A percentile compares a stretch with the other conserved stretches of the same genome.
These are phyloP conservation scores for Plasmodium cynomolgi DNA, from an alignment of 169 alveolate species.

Conservation along the genomic window DNA sequence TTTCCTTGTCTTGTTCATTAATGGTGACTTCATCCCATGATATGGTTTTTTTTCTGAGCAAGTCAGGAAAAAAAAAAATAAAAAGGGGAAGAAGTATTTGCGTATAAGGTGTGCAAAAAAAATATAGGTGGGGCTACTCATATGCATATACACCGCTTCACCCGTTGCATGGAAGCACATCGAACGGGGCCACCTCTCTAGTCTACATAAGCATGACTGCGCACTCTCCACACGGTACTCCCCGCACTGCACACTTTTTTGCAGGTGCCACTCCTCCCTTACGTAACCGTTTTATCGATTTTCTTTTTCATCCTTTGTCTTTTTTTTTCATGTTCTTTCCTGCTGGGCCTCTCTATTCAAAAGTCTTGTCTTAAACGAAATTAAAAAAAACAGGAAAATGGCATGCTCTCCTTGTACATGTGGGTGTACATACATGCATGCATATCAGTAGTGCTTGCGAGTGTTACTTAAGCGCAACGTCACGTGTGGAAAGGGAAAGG, in stretches of 20 bases:
- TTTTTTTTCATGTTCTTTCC: slow-evolving; percentile 6
- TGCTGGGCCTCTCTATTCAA: background rate
- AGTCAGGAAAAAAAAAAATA: slow-evolving; percentile 8
- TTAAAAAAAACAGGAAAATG: background rate
- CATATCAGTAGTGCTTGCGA: background rate
- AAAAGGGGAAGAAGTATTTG: background rate
- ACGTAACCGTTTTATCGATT: slow-evolving; percentile 55
- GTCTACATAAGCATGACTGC: background rate
- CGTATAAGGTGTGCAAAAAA: background rate
- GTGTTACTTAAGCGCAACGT: background rate
- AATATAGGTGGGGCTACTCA: background rate
- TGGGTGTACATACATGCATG: background rate
- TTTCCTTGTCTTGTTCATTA: slow-evolving; percentile 87
- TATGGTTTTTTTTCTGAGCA: slow-evolving; percentile 77
- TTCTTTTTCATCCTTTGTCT: slow-evolving; percentile 74
- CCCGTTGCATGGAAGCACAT: background rate
- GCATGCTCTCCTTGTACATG: slow-evolving; percentile 42
- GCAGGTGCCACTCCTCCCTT: background rate
- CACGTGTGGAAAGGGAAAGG: background rate
- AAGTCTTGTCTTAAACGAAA: background rate
- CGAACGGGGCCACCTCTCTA: background rate
- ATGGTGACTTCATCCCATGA: slow-evolving; percentile 89
- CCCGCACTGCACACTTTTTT: background rate
- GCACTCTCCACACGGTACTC: background rate
- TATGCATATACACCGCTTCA: background rate